phyloP scores from a whole-genome alignment of 1,284 basidiomycete genomes.

The Heterobasidion irregulare region DNA sequence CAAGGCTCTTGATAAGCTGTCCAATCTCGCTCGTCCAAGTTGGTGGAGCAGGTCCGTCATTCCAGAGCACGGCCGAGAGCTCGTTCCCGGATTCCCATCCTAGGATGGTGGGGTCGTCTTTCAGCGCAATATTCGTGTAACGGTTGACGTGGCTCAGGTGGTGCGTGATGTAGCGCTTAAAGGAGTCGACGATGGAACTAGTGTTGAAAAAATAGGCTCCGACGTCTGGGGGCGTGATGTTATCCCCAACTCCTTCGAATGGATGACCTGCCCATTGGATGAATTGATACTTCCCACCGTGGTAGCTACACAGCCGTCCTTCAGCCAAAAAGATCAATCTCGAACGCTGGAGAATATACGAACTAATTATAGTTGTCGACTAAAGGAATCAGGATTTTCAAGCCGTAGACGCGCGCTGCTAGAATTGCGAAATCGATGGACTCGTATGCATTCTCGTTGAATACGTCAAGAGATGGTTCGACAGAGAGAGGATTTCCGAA shows the following conservation, averaged over 20 bases:
- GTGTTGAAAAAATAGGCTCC: constrained; percentile 19
- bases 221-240: constrained; percentile 17
- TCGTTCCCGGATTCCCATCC: constrained; percentile 30
- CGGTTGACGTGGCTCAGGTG: constrained; percentile 18
- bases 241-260: constrained; percentile 14
- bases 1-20: constrained; percentile 20
- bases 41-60: constrained; percentile 17
- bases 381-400: constrained; percentile 22
- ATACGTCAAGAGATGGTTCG: constrained; percentile 19
- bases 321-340: background rate
- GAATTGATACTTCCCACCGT: constrained; percentile 19
- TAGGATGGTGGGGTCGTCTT: constrained; percentile 22
- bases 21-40: constrained; percentile 24
- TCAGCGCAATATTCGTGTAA: constrained; percentile 18
- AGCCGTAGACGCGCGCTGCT: constrained; percentile 22
- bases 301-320: constrained; percentile 14
- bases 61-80: constrained; percentile 16
- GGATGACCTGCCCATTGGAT: constrained; percentile 13
- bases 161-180: constrained; percentile 18
- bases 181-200: constrained; percentile 15
- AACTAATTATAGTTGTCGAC: constrained; percentile 19
- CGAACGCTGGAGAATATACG: constrained; percentile 5
- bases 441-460: constrained; percentile 23
- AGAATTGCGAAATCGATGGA: constrained; percentile 26
- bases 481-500: constrained; percentile 23